Evolutionary conservation across 192 early-diverging fungal species (phyloP).

Genomic region (Diversispora eburnea): DNA sequence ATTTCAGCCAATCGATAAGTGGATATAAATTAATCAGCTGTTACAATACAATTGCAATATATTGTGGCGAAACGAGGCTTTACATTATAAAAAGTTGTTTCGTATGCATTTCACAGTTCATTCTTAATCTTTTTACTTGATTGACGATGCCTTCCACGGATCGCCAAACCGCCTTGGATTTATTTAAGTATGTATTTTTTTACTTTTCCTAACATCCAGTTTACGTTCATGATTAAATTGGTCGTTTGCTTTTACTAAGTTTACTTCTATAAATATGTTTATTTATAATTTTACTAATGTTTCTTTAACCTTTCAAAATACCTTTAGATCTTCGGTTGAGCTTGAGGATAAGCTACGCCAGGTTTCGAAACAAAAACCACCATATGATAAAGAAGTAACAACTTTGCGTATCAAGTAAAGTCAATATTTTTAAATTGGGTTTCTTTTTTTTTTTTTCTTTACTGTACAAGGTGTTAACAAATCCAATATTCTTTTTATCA

Average conservation of each 20-base stretch:
- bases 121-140: background rate
- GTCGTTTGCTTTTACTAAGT: background rate
- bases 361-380: constrained; percentile 16
- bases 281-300: background rate
- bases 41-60: background rate
- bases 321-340: constrained; percentile 25
- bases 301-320: background rate
- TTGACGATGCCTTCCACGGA: constrained; percentile 23
- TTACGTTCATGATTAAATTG: background rate
- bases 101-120: constrained; percentile 1
- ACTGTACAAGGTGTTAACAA: background rate
- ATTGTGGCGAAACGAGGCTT: constrained; percentile 14
- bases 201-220: background rate
- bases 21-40: too few relatives aligned
- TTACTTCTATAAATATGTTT: background rate
- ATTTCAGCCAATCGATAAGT: too few relatives aligned
- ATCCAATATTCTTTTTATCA: background rate
- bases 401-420: constrained; percentile 22
- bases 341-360: constrained; percentile 23
- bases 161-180: constrained; percentile 23
- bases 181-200: constrained; percentile 25
- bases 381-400: constrained; percentile 27
- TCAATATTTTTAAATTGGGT: background rate
- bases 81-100: background rate
- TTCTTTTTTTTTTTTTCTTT: background rate